Evolutionary conservation across 2,329 filamentous ascomycete species (phyloP).

Genomic region (Albifimbria verrucaria): DNA sequence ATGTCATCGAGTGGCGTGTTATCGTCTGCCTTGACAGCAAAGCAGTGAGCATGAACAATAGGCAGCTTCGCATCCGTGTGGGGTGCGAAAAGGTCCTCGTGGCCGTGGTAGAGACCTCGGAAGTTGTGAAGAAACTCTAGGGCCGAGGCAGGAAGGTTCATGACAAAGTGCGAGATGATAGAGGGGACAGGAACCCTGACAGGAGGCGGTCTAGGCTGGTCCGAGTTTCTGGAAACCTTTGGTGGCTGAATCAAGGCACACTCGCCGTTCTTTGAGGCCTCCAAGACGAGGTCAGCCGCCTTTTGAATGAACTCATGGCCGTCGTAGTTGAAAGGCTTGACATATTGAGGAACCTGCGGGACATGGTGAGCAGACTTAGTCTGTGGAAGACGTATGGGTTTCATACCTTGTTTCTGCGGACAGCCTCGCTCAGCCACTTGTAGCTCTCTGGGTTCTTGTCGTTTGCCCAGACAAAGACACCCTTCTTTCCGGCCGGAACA

Average conservation of each 20-base stretch:
- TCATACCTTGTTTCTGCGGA: slow-evolving; percentile 74
- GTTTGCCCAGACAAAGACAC: slow-evolving; percentile 93
- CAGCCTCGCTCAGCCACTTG: slow-evolving; percentile 65
- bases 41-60: slow-evolving; percentile 91
- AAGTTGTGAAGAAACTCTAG: slow-evolving; percentile 70
- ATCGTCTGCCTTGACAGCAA: slow-evolving; percentile 77
- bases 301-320: slow-evolving; percentile 75
- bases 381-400: too few relatives aligned
- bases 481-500: slow-evolving; percentile 83
- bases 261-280: slow-evolving; percentile 47
- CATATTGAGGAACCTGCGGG: slow-evolving; percentile 59
- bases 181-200: slow-evolving; percentile 57
- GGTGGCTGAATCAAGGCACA: slow-evolving; percentile 48
- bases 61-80: slow-evolving; percentile 62
- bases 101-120: slow-evolving; percentile 73
- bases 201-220: slow-evolving; percentile 32
- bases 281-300: slow-evolving; percentile 59
- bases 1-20: slow-evolving; percentile 58
- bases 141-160: slow-evolving; percentile 93
- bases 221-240: slow-evolving; percentile 34
- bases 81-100: slow-evolving; percentile 62
- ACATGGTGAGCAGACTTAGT: slow-evolving; percentile 6
- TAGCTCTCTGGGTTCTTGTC: slow-evolving; percentile 93
- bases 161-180: slow-evolving; percentile 89
- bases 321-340: slow-evolving; percentile 77